Conservation (phyloP, 768 basidiomycete genomes). For the Saitozyma podzolica region DNA sequence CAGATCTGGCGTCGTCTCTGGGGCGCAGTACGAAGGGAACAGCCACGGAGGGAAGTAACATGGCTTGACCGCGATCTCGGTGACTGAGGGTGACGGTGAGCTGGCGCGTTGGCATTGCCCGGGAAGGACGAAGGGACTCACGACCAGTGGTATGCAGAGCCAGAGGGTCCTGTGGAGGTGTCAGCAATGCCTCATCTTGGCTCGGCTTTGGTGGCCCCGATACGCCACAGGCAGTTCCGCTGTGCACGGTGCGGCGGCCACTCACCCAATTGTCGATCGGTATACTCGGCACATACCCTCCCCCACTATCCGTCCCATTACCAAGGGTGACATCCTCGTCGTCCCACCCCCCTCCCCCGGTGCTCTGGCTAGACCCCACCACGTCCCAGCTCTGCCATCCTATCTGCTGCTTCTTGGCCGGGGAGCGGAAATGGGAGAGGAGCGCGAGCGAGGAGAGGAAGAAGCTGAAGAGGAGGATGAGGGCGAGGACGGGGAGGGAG, state of each 20-base stretch:
- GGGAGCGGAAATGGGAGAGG: constrained; percentile 67
- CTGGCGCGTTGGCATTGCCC: background rate
- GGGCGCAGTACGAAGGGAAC: constrained; percentile 65
- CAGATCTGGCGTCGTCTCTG: constrained; percentile 66
- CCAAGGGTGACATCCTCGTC: constrained; percentile 64
- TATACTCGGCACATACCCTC: constrained; percentile 65
- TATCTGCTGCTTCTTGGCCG: constrained; percentile 61
- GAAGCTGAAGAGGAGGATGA: constrained; percentile 67
- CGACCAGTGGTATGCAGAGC: constrained; percentile 73
- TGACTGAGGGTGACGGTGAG: constrained; percentile 56
- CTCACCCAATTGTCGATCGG: constrained; percentile 70
- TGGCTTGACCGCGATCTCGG: constrained; percentile 71
- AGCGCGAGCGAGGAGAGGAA: constrained; percentile 76
- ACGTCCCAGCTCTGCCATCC: constrained; percentile 90
- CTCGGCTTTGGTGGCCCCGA: no score
- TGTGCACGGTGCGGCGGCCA: background rate
- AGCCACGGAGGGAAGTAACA: constrained; percentile 64
- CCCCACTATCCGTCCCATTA: constrained; percentile 9
- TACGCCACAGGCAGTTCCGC: background rate
- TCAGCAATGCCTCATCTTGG: background rate
- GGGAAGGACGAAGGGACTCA: constrained; percentile 54
- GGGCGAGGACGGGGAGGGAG: constrained; percentile 53
- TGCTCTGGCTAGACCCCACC: constrained; percentile 50
- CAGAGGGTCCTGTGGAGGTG: constrained; percentile 60
- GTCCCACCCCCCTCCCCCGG: constrained; percentile 31